Base-by-base conservation (phyloP, 257 asterid genomes). In the Scutellaria baicalensis region DNA sequence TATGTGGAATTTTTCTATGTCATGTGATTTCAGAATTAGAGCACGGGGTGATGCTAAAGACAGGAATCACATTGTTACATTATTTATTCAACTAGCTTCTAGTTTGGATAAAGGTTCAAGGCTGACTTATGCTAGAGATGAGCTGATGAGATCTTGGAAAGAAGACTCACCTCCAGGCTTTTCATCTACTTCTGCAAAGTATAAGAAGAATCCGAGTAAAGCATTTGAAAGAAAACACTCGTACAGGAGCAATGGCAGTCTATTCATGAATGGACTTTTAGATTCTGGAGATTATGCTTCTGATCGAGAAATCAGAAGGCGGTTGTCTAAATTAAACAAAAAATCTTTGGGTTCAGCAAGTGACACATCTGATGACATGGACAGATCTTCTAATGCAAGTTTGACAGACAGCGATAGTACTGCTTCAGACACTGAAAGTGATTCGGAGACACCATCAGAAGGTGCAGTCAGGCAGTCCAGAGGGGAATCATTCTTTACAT, bases 371-470 rank as follows among this genome's bases (percentile, higher is more conserved):
- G 89, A 91, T 78, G 96, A 86, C 70, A 68, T 83, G 58, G 93
- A 82, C 75, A 81, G 84, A 78, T 86, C 96, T 70, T 89, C 95
- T 40, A 87, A 76, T 75, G 95, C 85, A 66, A 87, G 88, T 78
- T 70, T 66, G 63, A 63, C 87, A 55, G 96, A 86, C 56, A 84
- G 90, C 35, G 91, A 84, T 77, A 86, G 86, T 70, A 83, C 96
- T 61, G 90, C 89, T 50, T 91, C 99, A 47, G 97, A 87, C 21
- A 83, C 97, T n/a, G 97, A 88, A 82, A 88, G 95, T 83, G 97
- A 91, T 65, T 64, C 72, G 73, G 96, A 86, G 66, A 72, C 79
- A 44, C 85, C 74, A 49, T 78, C 96, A 23, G 93, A 74, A 77
- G 78, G 78, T 81, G 82, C 88, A 67, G 66, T 58, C 4, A 84